Evolutionary conservation across 805 yeast genomes (phyloP).

Genomic region (Myxozyma neglecta): DNA sequence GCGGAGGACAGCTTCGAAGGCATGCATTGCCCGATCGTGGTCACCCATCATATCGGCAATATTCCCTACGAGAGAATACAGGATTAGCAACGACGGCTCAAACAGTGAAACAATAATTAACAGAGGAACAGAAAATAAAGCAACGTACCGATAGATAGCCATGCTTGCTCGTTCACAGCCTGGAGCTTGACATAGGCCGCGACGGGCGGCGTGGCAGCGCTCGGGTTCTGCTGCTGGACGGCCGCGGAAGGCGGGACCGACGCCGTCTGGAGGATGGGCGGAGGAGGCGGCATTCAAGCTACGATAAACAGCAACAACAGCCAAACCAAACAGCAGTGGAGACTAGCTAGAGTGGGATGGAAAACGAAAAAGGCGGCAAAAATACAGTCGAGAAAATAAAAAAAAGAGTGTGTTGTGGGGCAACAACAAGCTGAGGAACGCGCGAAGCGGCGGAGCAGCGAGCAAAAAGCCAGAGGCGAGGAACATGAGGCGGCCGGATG

Average conservation of each 20-base stretch:
- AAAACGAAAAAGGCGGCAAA: neutral
- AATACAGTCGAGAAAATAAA: neutral
- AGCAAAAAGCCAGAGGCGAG: neutral
- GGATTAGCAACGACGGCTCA: neutral
- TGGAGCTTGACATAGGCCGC: conserved; percentile 32
- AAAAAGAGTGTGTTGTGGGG: neutral
- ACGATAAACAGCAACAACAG: neutral
- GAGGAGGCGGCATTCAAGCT: conserved; percentile 10
- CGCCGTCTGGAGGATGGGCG: conserved; percentile 5
- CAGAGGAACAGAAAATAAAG: neutral
- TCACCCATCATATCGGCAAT: conserved; percentile 88
- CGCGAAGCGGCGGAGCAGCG: too few species aligned
- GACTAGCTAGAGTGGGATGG: neutral
- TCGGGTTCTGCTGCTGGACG: conserved; percentile 17
- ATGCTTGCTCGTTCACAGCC: conserved; percentile 33
- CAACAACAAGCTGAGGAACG: neutral
- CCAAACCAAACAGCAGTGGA: neutral
- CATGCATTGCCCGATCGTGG: conserved; percentile 81
- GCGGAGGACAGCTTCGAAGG: conserved; percentile 83
- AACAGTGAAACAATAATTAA: neutral
- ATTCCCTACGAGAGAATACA: conserved; percentile 69
- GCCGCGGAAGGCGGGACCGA: neutral
- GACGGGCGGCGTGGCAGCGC: conserved; percentile 16
- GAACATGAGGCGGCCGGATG: conserved; percentile 1
- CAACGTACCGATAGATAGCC: conserved; percentile 31